Evolutionary conservation across 208 protist species (phyloP).

Genomic region (Porcisia deanei): DNA sequence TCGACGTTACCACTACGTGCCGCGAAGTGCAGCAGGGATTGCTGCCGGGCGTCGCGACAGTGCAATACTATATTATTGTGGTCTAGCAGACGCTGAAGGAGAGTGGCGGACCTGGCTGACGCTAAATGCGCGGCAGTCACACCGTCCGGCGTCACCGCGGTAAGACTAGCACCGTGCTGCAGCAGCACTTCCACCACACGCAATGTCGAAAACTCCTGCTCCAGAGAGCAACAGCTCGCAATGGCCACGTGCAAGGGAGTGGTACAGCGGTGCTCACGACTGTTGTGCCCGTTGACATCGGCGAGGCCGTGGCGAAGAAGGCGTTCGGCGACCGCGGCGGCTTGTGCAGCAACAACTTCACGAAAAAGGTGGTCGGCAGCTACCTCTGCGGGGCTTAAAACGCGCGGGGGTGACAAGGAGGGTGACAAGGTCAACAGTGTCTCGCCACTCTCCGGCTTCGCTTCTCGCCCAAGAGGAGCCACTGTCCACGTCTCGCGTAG

Average conservation of each 20-base stretch:
- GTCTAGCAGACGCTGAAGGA: conserved; percentile 26
- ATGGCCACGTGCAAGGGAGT: conserved; percentile 57
- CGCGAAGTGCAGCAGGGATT: conserved; percentile 69
- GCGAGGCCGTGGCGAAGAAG: conserved; percentile 31
- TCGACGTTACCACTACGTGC: conserved; percentile 38
- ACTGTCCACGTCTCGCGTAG: conserved; percentile 11
- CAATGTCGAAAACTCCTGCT: conserved; percentile 2
- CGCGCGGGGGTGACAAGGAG: not conserved
- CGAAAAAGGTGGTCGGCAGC: conserved; percentile 12
- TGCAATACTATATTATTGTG: conserved; percentile 7
- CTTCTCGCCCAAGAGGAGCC: not conserved
- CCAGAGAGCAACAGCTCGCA: conserved; percentile 9
- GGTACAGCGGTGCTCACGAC: conserved; percentile 38
- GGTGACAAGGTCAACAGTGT: not conserved
- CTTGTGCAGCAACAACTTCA: conserved; percentile 33
- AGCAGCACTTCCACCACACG: conserved; percentile 39
- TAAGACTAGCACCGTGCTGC: conserved; percentile 34
- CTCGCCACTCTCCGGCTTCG: not conserved
- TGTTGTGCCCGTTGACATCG: conserved; percentile 46
- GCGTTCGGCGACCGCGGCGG: conserved; percentile 25
- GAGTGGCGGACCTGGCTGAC: conserved; percentile 14
- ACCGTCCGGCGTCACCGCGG: conserved; percentile 45
- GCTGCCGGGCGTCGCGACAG: conserved; percentile 51
- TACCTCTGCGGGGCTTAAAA: not conserved
- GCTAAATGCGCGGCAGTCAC: conserved; percentile 61